Percentiles rank a stretch among this genome's conserved stretches.
Evolutionary conservation across 2,329 filamentous ascomycete genomes (phyloP).

Genomic region (Coniochaeta hoffmannii): DNA sequence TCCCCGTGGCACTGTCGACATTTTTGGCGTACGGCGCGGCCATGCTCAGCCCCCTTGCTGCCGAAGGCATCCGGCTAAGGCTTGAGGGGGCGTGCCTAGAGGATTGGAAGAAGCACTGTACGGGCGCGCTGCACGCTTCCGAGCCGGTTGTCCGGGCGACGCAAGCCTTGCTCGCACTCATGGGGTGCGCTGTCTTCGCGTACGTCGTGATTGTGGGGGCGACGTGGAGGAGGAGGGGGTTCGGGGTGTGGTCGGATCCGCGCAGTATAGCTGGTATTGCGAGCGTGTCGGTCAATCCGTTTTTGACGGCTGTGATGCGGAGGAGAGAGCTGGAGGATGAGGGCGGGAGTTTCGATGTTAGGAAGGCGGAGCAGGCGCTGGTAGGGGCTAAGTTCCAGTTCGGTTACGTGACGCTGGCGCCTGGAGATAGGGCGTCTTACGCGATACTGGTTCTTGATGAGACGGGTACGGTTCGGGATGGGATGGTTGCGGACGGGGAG

Average conservation of each 20-base stretch:
- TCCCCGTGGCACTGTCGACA: constrained; percentile 18
- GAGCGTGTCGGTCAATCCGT: constrained; percentile 15
- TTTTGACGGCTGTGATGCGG: constrained; percentile 13
- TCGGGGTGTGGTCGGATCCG: constrained; percentile 23
- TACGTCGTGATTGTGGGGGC: neutral
- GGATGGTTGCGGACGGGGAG: neutral
- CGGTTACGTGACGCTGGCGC: constrained; percentile 16
- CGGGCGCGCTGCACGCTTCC: neutral
- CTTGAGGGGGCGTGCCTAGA: constrained; percentile 8
- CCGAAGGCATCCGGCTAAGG: constrained; percentile 21
- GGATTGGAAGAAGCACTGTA: neutral
- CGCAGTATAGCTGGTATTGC: constrained; percentile 26
- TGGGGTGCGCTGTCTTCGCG: neutral
- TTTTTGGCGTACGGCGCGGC: constrained; percentile 17
- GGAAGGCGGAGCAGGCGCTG: constrained; percentile 11
- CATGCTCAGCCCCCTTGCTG: constrained; percentile 20
- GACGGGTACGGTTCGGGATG: constrained; percentile 3
- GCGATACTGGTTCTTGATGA: constrained; percentile 16
- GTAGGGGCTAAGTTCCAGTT: constrained; percentile 16
- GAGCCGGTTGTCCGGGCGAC: neutral
- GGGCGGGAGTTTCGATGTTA: constrained; percentile 7
- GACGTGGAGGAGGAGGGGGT: neutral
- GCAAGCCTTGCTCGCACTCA: neutral
- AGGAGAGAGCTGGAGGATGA: constrained; percentile 11
- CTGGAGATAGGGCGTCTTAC: constrained; percentile 17